Conservation (phyloP, 495 filamentous ascomycete species). For the Penicillium goetzii region DNA sequence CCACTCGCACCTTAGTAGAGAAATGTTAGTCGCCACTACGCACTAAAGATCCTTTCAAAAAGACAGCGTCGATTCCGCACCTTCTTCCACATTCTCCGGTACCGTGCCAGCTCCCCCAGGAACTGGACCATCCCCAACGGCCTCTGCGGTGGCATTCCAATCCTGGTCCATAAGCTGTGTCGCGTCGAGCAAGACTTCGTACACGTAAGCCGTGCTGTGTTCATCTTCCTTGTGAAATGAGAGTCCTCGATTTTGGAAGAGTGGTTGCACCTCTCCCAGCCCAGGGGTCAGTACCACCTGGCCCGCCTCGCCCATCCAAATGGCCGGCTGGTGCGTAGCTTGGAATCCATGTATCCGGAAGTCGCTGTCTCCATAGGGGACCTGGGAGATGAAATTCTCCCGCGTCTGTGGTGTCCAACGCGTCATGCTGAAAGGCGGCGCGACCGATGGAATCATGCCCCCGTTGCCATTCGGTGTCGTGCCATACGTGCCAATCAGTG, state of each 20-base stretch:
- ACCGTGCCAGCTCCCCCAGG: conserved; percentile 32
- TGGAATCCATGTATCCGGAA: conserved; percentile 34
- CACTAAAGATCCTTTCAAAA: not conserved
- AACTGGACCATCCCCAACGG: conserved; percentile 28
- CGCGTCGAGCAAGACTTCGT: conserved; percentile 31
- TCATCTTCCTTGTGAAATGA: conserved; percentile 31
- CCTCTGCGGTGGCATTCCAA: conserved; percentile 36
- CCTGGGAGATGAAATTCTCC: conserved; percentile 37
- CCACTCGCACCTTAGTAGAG: conserved; percentile 27
- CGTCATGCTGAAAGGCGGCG: conserved; percentile 34
- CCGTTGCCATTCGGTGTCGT: conserved; percentile 29
- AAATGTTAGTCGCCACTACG: not conserved
- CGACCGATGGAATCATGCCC: conserved; percentile 36
- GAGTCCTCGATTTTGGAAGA: conserved; percentile 33
- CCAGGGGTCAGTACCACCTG: conserved; percentile 31
- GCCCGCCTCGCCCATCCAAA: conserved; percentile 37
- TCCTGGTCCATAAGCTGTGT: conserved; percentile 24
- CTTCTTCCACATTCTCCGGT: conserved; percentile 26
- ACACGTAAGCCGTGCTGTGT: conserved; percentile 31
- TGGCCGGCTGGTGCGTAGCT: conserved; percentile 35
- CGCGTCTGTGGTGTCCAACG: conserved; percentile 38
- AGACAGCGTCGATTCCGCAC: not conserved
- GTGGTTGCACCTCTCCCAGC: conserved; percentile 29
- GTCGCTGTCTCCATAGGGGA: conserved; percentile 31
- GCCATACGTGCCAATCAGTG: conserved; percentile 33